Evolutionary conservation across 2,329 filamentous ascomycete species (phyloP).

Genomic region (Alternaria triticina): DNA sequence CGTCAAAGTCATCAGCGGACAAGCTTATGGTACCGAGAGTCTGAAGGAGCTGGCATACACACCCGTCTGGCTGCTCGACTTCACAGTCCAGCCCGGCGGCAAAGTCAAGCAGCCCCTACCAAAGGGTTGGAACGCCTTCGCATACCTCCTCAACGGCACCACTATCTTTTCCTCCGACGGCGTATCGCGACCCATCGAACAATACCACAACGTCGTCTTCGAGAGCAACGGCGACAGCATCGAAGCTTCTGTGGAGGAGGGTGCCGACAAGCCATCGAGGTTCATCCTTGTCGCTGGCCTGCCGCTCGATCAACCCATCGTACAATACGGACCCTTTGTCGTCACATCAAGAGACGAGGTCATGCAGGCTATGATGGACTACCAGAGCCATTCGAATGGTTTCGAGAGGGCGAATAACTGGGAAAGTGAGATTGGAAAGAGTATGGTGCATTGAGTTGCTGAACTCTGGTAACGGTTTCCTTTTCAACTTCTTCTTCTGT

Average conservation of each 20-base stretch:
- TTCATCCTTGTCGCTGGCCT: conserved; percentile 79
- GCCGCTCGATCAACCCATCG: conserved; percentile 54
- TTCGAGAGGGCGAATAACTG: conserved; percentile 73
- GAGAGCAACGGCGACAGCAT: conserved; percentile 79
- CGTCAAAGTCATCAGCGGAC: conserved; percentile 90
- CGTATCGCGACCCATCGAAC: conserved; percentile 58
- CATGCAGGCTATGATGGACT: conserved; percentile 48
- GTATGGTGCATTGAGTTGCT: conserved; percentile 34
- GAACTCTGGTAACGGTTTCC: background rate
- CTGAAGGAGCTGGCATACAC: conserved; percentile 93
- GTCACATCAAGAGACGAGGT: conserved; percentile 46
- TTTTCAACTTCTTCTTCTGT: background rate
- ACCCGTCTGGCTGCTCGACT: conserved; percentile 93
- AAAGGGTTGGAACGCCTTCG: conserved; percentile 85
- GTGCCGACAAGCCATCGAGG: conserved; percentile 64
- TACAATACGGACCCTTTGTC: conserved; percentile 51
- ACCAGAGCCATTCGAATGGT: conserved; percentile 45
- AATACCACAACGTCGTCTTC: conserved; percentile 91
- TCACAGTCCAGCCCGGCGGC: conserved; percentile 80
- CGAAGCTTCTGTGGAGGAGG: conserved; percentile 69
- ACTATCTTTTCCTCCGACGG: conserved; percentile 60
- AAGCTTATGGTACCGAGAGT: conserved; percentile 82
- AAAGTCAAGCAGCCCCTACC: conserved; percentile 77
- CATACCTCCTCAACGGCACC: conserved; percentile 80
- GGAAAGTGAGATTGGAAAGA: conserved; percentile 71